Percentiles rank a stretch among this genome's conserved stretches.
Evolutionary conservation across 306 rosid genomes (phyloP).

Genomic region (Cucumis hystrix): DNA sequence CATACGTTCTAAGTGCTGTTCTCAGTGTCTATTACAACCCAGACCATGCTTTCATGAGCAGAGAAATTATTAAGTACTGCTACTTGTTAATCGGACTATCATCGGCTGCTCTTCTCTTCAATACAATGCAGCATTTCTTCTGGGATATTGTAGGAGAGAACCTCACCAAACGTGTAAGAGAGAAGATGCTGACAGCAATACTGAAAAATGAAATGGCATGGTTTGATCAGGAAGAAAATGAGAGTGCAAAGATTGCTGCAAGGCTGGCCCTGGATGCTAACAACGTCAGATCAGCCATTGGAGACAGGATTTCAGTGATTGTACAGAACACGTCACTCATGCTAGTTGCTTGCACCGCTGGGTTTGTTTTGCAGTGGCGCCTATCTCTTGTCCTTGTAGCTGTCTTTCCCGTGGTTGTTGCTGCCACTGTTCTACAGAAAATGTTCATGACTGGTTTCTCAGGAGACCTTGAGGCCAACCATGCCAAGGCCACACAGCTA

Average conservation of each 20-base stretch:
- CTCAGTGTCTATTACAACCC: conserved; percentile 81
- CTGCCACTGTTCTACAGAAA: conserved; percentile 97
- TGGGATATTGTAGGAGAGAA: conserved; percentile 96
- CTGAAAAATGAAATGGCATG: conserved; percentile 89
- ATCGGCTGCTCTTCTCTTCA: conserved; percentile 82
- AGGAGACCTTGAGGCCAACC: conserved; percentile 89
- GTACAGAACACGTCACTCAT: conserved; percentile 91
- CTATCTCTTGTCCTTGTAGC: conserved; percentile 88
- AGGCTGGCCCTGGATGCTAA: conserved; percentile 90
- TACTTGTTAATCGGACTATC: conserved; percentile 86
- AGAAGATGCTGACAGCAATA: conserved; percentile 66
- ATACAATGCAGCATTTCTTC: conserved; percentile 86
- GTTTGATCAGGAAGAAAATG: conserved; percentile 93
- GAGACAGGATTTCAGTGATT: conserved; percentile 82
- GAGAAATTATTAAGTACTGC: conserved; percentile 66
- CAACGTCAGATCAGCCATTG: conserved; percentile 89
- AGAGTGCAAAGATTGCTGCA: conserved; percentile 72
- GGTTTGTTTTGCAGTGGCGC: conserved; percentile 92
- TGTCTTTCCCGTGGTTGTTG: conserved; percentile 96
- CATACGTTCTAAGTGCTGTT: conserved; percentile 82
- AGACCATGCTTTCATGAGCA: conserved; percentile 54
- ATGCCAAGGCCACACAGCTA: conserved; percentile 87
- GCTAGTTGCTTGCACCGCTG: conserved; percentile 89
- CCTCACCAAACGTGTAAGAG: conserved; percentile 81
- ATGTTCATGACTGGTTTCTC: conserved; percentile 98